Base-by-base conservation (phyloP, 768 basidiomycete species). In the Symmetrospora coprosmae region DNA sequence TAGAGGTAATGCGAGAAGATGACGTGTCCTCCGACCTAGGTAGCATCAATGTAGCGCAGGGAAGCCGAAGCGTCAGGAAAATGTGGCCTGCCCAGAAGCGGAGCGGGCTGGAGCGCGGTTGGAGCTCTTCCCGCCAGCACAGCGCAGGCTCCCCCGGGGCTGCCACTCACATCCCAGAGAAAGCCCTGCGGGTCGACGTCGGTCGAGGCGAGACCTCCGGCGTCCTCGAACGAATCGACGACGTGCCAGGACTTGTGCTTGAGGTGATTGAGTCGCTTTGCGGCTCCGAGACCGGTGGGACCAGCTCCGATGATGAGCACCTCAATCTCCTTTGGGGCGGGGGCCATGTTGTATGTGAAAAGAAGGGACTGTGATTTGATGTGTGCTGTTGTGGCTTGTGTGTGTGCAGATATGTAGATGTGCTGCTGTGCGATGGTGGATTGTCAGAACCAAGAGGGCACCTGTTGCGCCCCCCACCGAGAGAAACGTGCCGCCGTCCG, bases 1-100 rank as follows among this genome's bases (percentile, higher is more conserved):
- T 72, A 75, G 34, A 69, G 66, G 60, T 74, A 75, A 66, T 75
- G 73, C 17, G 72, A 73, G 66, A 75, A 75, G 62, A 75, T 75
- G 51, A 75, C 74, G 66, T 75, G 74, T 9, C 74, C 72, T 28
- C 21, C 28, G 41, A 35, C 60, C 53, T 62, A 25, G n/a, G n/a
- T n/a, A n/a, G n/a, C n/a, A n/a, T n/a, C n/a, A n/a, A n/a, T n/a
- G n/a, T n/a, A n/a, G n/a, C n/a, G n/a, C n/a, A n/a, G n/a, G n/a
- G n/a, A n/a, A n/a, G n/a, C n/a, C n/a, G n/a, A n/a, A n/a, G n/a
- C n/a, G n/a, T n/a, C n/a, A n/a, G n/a, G n/a, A n/a, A n/a, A n/a
- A n/a, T n/a, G n/a, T n/a, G n/a, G n/a, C n/a, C n/a, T n/a, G n/a
- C n/a, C n/a, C n/a, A n/a, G n/a, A n/a, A n/a, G n/a, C n/a, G n/a